Percentiles rank a stretch among this genome's conserved stretches.
Conservation (phyloP, 331 rosid genomes). For the Acacia concinna region DNA sequence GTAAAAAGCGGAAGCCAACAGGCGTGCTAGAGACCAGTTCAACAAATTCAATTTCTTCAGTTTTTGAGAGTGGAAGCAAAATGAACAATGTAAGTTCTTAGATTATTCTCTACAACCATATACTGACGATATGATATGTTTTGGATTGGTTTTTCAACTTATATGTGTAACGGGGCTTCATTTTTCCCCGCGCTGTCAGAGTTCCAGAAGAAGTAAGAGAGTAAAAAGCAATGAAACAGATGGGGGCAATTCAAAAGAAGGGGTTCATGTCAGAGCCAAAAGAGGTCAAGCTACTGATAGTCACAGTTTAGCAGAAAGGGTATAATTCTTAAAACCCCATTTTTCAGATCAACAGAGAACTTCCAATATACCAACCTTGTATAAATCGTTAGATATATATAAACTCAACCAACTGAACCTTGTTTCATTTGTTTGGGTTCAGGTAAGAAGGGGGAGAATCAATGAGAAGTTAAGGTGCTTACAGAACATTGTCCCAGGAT, state of each 20-base stretch:
- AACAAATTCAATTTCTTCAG: slow-evolving; percentile 53
- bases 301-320: slow-evolving; percentile 95
- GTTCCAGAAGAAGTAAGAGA: slow-evolving; percentile 54
- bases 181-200: slow-evolving; percentile 40
- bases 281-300: slow-evolving; percentile 91
- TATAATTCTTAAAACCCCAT: slow-evolving; percentile 25
- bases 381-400: neutral
- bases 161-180: neutral
- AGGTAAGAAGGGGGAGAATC: slow-evolving; percentile 89
- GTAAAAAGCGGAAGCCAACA: slow-evolving; percentile 52
- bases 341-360: slow-evolving; percentile 11
- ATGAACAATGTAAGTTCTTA: slow-evolving; percentile 44
- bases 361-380: neutral
- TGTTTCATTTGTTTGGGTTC: slow-evolving; percentile 29
- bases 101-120: neutral
- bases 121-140: neutral
- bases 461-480: slow-evolving; percentile 75
- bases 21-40: slow-evolving; percentile 46
- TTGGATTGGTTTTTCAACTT: neutral
- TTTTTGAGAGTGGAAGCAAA: slow-evolving; percentile 44
- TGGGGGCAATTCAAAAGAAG: slow-evolving; percentile 60
- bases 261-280: slow-evolving; percentile 88
- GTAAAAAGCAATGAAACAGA: slow-evolving; percentile 46
- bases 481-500: slow-evolving; percentile 84
- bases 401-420: neutral